A percentile compares a stretch with the other conserved stretches of the same genome.
Evolutionary conservation across 345 rosid genomes (phyloP).

Genomic region (Aegle marmelos): DNA sequence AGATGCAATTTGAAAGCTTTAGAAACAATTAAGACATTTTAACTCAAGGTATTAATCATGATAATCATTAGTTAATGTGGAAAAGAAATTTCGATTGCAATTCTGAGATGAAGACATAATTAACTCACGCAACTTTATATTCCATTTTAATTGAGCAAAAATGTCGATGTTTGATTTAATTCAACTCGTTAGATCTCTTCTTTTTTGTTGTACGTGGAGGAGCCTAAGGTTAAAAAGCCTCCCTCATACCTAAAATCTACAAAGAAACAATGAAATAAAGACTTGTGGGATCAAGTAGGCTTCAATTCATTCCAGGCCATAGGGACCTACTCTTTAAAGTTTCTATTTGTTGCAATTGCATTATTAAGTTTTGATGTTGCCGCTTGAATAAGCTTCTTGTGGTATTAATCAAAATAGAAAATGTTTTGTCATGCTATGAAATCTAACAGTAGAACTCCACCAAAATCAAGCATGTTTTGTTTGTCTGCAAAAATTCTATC

Average conservation of each 20-base stretch:
- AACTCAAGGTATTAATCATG: neutral
- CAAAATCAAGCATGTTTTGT: neutral
- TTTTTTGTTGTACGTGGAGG: too few relatives aligned
- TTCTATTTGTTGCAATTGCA: neutral
- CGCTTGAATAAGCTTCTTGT: conserved; percentile 8
- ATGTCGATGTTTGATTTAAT: too few relatives aligned
- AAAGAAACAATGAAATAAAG: neutral
- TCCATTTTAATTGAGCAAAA: neutral
- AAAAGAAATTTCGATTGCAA: neutral
- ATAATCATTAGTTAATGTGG: neutral
- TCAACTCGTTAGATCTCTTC: too few relatives aligned
- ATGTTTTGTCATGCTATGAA: neutral
- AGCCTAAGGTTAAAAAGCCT: too few relatives aligned
- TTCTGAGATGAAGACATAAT: neutral
- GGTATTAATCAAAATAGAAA: neutral
- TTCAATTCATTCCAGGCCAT: neutral
- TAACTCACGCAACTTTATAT: neutral
- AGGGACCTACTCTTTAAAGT: neutral
- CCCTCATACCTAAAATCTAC: neutral
- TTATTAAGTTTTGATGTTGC: neutral
- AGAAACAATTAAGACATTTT: neutral
- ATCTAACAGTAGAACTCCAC: neutral
- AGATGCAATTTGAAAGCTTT: neutral
- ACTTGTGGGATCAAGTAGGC: neutral
- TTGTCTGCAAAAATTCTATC: neutral